Percentiles rank a stretch among this genome's conserved stretches.
These are phyloP conservation scores for Boechera stricta DNA, from an alignment of 345 rosid genomes.

Conservation along the genomic window DNA sequence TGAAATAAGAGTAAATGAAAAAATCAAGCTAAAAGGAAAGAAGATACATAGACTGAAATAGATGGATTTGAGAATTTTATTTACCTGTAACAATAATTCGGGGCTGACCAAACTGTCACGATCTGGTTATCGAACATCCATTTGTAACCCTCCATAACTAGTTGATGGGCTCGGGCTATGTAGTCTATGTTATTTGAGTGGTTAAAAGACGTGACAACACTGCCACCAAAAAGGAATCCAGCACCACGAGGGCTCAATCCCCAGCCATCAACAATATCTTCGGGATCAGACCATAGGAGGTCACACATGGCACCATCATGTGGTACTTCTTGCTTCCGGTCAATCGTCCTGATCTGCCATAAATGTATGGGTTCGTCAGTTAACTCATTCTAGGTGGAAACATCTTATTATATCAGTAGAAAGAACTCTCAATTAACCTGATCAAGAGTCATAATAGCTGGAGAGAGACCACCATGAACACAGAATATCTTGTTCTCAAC, in stretches of 20 bases:
- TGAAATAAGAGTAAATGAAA: conserved; percentile 23
- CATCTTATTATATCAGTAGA: conserved; percentile 17
- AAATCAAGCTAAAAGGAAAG: conserved; percentile 4
- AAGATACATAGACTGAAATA: conserved; percentile 1
- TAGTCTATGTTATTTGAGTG: conserved; percentile 87
- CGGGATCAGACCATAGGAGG: conserved; percentile 99
- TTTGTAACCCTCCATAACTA: conserved; percentile 98
- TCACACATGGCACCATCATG: conserved; percentile 99
- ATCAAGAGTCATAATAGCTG: conserved; percentile 84
- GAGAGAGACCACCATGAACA: conserved; percentile 99
- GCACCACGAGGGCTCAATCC: conserved; percentile 99
- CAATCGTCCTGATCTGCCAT: conserved; percentile 86
- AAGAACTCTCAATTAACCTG: conserved; percentile 60
- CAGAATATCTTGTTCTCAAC: conserved; percentile 91
- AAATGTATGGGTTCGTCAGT: conserved; percentile 14
- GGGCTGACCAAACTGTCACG: conserved; percentile 99
- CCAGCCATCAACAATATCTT: conserved; percentile 97
- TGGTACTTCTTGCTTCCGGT: conserved; percentile 98
- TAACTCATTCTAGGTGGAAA: background rate
- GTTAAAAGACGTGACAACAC: conserved; percentile 86
- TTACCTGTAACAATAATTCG: conserved; percentile 98
- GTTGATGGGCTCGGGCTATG: conserved; percentile 93
- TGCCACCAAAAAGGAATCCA: conserved; percentile 88
- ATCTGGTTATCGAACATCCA: conserved; percentile 97
- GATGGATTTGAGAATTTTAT: conserved; percentile 8